phyloP scores from a whole-genome alignment of 2,329 filamentous ascomycete species.

The Emericellopsis cladophorae region DNA sequence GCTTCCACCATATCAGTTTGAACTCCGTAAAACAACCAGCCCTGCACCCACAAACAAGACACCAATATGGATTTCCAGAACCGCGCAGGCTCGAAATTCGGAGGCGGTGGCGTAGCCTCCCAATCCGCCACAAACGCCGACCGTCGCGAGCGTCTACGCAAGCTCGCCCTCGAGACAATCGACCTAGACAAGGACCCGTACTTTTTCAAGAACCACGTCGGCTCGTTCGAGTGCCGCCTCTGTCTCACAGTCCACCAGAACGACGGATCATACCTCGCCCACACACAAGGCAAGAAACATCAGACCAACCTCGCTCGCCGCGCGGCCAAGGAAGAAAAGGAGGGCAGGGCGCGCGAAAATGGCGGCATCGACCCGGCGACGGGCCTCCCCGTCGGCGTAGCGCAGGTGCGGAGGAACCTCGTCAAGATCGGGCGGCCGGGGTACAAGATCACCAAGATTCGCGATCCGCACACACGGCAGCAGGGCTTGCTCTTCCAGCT shows the following conservation, averaged over 20 bases:
- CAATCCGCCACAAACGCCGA: conserved; percentile 90
- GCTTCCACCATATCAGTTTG: neutral
- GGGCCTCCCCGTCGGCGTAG: conserved; percentile 61
- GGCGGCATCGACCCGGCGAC: conserved; percentile 47
- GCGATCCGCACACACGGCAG: conserved; percentile 79
- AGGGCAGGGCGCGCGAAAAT: conserved; percentile 46
- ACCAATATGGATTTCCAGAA: conserved; percentile 66
- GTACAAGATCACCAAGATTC: conserved; percentile 95
- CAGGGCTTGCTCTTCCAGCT: conserved; percentile 90
- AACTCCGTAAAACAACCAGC: neutral
- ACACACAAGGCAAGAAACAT: conserved; percentile 97
- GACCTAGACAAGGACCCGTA: conserved; percentile 99
- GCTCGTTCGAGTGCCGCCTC: conserved; percentile 92
- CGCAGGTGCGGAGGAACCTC: conserved; percentile 67
- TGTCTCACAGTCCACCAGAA: conserved; percentile 98
- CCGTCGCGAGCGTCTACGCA: conserved; percentile 90
- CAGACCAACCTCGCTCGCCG: conserved; percentile 95
- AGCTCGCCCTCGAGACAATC: conserved; percentile 96
- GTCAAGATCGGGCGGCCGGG: conserved; percentile 94
- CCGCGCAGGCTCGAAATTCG: conserved; percentile 93
- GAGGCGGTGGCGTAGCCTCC: conserved; percentile 91
- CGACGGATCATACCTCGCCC: conserved; percentile 95
- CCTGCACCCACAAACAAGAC: neutral
- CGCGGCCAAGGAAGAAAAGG: conserved; percentile 88
- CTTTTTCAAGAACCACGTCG: conserved; percentile 99